Percentiles rank a stretch among this genome's conserved stretches.
Evolutionary conservation across 2,329 filamentous ascomycete genomes (phyloP).

Genomic region (Trichoderma endophyticum): DNA sequence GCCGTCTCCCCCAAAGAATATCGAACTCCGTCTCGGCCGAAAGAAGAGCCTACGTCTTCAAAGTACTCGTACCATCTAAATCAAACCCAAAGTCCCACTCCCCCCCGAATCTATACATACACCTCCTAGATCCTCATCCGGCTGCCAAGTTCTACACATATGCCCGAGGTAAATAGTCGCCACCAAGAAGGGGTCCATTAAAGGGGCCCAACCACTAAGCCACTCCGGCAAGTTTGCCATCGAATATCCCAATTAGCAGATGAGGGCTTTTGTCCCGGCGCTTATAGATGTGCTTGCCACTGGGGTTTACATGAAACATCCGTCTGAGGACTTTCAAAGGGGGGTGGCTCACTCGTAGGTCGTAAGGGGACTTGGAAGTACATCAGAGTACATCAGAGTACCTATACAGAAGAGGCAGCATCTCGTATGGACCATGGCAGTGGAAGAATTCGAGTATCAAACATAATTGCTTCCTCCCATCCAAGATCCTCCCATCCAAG

Average conservation of each 20-base stretch:
- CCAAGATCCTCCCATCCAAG: too few relatives aligned
- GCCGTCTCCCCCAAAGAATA: background rate
- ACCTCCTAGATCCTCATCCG: background rate
- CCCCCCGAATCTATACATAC: background rate
- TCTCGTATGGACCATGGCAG: background rate
- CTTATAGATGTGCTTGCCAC: background rate
- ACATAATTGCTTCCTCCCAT: background rate
- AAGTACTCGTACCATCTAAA: background rate
- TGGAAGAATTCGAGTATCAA: background rate
- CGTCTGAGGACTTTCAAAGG: background rate
- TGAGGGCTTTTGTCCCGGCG: background rate
- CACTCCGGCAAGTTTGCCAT: background rate
- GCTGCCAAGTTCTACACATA: background rate
- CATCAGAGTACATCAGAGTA: background rate
- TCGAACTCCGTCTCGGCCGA: background rate
- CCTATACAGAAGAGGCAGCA: background rate
- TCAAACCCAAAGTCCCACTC: background rate
- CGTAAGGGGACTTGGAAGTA: background rate
- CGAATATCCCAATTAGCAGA: background rate
- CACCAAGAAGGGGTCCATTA: background rate
- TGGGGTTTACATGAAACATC: background rate
- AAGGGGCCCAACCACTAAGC: background rate
- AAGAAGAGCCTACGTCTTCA: background rate
- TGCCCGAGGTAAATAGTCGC: background rate
- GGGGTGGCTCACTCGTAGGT: background rate